Base-by-base conservation (phyloP, 495 filamentous ascomycete species). In the Podospora bellae-mahoneyi region DNA sequence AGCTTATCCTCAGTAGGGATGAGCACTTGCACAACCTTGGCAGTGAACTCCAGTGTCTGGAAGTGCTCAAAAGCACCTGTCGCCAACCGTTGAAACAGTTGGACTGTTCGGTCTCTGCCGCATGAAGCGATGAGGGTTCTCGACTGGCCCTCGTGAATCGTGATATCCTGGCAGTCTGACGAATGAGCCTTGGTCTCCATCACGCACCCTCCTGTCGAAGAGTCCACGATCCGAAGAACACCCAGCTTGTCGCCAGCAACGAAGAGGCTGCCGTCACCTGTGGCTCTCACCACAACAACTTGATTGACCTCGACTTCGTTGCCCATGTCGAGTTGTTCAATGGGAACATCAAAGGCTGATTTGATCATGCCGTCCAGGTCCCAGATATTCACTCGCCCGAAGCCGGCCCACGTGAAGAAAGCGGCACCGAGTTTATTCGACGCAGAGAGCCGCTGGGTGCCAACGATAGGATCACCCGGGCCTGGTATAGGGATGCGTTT, bases 371-470 rank as follows among this genome's bases (percentile, higher is more conserved):
- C 96, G 16, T 90, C 85, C 7, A 86, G 77, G 71, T 88, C 83
- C 95, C 96, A 99, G 72, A 95, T 88, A 44, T 91, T 85, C 54
- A 97, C 86, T 27, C 81, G 84, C 4, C 95, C 95, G 66, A 85
- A 86, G 60, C 84, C 85, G 10, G 93, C 92, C 91, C 92, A 98
- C 0, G 93, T 97, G 71, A 92, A 90, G 75, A 97, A 96, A 30
- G 88, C 85, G 2, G 92, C 89, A 10, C 84, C 79, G 1, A 85
- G 74, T 6, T 77, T 72, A 68, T 90, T 89, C 0, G 85, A 82
- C 32, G 76, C 74, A 4, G 83, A 75, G 4, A 97, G 77, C 4
- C 86, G 72, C 64, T 86, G 81, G 34, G 96, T 87, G 27, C 96
- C 95, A 39, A 92, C 80, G 26, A 96, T 89, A 3, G 92, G 82